Percentiles rank a stretch among this genome's conserved stretches.
phyloP scores from a whole-genome alignment of 176 grass and related monocot species.

The Musa schizocarpa region DNA sequence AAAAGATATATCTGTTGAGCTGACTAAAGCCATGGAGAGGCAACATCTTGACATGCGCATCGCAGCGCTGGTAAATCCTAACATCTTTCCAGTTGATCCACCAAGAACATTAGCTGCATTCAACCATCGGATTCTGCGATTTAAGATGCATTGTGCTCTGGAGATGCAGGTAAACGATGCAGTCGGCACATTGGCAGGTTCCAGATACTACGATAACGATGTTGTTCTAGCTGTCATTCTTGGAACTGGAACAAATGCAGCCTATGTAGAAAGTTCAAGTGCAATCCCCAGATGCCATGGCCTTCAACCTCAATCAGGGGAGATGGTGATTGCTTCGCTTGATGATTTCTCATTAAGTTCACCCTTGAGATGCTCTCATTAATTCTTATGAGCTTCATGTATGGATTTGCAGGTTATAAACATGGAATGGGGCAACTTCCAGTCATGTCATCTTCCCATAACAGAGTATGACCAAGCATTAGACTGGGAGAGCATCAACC shows the following conservation, averaged over 20 bases:
- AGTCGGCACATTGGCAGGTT: conserved; percentile 76
- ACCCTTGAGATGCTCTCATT: background rate
- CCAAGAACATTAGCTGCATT: background rate
- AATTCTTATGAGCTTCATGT: background rate
- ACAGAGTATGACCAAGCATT: conserved; percentile 64
- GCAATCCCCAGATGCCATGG: conserved; percentile 62
- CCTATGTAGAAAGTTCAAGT: conserved; percentile 71
- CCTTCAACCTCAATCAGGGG: conserved; percentile 46
- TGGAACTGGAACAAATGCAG: conserved; percentile 86
- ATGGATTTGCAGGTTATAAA: conserved; percentile 58
- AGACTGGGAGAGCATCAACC: conserved; percentile 70
- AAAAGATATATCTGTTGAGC: conserved; percentile 55
- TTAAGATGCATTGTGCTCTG: too few species aligned
- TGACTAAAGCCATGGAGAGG: conserved; percentile 59
- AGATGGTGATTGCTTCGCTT: conserved; percentile 42
- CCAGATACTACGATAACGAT: conserved; percentile 66
- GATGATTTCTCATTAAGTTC: background rate
- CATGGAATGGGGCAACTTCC: conserved; percentile 95
- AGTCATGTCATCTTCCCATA: conserved; percentile 42
- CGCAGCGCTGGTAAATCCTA: conserved; percentile 49
- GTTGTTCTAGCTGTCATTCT: conserved; percentile 72
- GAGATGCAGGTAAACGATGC: conserved; percentile 66
- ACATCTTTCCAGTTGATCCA: background rate
- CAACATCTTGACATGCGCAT: conserved; percentile 76
- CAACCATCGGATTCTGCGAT: background rate